These are phyloP conservation scores for Tolypocladium nubicola DNA, from an alignment of 2,329 filamentous ascomycete genomes.

Conservation along the genomic window DNA sequence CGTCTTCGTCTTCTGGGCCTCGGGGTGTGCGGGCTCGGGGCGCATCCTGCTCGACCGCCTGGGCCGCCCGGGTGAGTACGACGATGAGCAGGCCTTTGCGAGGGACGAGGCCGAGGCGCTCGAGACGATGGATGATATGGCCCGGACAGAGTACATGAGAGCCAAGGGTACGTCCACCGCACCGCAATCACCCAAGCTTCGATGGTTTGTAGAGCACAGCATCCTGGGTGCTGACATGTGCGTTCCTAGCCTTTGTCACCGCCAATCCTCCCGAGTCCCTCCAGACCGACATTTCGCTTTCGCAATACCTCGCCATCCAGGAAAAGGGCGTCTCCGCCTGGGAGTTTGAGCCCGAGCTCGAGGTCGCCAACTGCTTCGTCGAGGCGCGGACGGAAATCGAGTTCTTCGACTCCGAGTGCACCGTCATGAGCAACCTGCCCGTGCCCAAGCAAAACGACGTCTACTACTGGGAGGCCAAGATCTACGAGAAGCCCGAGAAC, in stretches of 20 bases:
- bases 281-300: constrained; percentile 93
- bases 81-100: constrained; percentile 91
- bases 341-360: constrained; percentile 98
- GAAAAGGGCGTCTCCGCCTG: constrained; percentile 99
- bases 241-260: constrained; percentile 68
- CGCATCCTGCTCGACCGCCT: constrained; percentile 90
- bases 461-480: constrained; percentile 98
- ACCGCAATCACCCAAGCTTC: not conserved
- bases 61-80: constrained; percentile 87
- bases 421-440: constrained; percentile 90
- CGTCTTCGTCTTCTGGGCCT: constrained; percentile 87
- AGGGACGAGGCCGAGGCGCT: constrained; percentile 92
- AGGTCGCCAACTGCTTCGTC: constrained; percentile 98
- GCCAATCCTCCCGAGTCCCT: constrained; percentile 91
- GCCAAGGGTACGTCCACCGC: constrained; percentile 65
- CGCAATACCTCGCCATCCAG: constrained; percentile 95
- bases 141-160: constrained; percentile 80
- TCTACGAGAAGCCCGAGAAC: constrained; percentile 91
- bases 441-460: constrained; percentile 98
- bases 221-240: not conserved
- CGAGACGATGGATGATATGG: constrained; percentile 90
- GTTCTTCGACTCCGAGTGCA: constrained; percentile 97
- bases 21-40: constrained; percentile 57
- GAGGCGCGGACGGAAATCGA: constrained; percentile 95
- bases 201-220: not conserved